phyloP scores from a whole-genome alignment of 2,329 filamentous ascomycete genomes.

The Hypoxylon sp. region DNA sequence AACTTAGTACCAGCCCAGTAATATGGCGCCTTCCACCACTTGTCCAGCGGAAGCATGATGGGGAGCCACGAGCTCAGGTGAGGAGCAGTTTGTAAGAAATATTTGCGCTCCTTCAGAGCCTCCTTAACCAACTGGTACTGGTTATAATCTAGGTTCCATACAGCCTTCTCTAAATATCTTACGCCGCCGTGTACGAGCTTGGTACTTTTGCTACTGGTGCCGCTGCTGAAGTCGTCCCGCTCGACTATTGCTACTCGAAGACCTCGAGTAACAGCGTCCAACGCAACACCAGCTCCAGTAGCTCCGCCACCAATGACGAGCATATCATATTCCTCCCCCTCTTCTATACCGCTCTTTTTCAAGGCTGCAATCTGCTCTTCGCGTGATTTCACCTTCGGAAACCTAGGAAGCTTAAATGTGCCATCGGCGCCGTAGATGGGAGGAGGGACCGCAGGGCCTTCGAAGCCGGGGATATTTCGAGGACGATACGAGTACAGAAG shows the following conservation, averaged over 20 bases:
- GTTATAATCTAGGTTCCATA: conserved; percentile 81
- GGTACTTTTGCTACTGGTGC: conserved; percentile 82
- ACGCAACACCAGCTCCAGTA: conserved; percentile 78
- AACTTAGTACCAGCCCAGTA: conserved; percentile 84
- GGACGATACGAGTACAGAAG: conserved; percentile 74
- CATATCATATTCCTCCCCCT: conserved; percentile 74
- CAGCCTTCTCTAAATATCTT: conserved; percentile 80
- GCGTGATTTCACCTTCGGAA: conserved; percentile 74
- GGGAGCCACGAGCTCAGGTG: conserved; percentile 81
- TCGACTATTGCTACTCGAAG: conserved; percentile 80
- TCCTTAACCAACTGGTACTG: conserved; percentile 80
- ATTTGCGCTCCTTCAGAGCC: conserved; percentile 80
- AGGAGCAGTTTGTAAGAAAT: conserved; percentile 81
- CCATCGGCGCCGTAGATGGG: conserved; percentile 79
- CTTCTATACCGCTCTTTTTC: conserved; percentile 60
- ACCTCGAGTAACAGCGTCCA: conserved; percentile 79
- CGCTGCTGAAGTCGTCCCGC: conserved; percentile 80
- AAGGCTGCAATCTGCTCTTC: conserved; percentile 75
- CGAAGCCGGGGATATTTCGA: conserved; percentile 78
- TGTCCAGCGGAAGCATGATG: conserved; percentile 81
- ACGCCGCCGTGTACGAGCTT: conserved; percentile 85
- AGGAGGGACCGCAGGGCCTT: conserved; percentile 77
- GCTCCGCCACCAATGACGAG: conserved; percentile 80
- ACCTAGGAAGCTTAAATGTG: conserved; percentile 75
- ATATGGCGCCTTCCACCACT: conserved; percentile 84